Conservation (phyloP, 1,139 yeast genomes). For the Candida pseudoviswanathii region DNA sequence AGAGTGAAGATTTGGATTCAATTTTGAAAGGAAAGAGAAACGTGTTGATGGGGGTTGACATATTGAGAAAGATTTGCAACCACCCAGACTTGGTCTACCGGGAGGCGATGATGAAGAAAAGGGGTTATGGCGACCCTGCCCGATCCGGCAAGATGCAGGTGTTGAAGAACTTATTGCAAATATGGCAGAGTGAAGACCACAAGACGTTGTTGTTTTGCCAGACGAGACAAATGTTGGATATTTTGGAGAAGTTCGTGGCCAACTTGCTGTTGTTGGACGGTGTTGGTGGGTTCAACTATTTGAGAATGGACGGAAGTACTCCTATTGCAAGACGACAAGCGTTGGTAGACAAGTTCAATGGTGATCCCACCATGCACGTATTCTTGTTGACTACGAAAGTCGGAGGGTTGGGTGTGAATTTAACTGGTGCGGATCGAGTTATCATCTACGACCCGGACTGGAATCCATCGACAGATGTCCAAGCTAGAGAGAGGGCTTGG, state of each 20-base stretch:
- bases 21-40: conserved; percentile 78
- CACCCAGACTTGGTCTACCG: conserved; percentile 87
- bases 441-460: conserved; percentile 97
- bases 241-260: conserved; percentile 63
- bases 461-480: conserved; percentile 98
- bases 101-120: conserved; percentile 46
- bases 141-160: conserved; percentile 94
- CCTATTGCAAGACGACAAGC: conserved; percentile 74
- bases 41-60: conserved; percentile 87
- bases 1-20: conserved; percentile 73
- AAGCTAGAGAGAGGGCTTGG: conserved; percentile 98
- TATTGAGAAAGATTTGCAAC: conserved; percentile 87
- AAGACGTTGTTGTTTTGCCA: conserved; percentile 85
- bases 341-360: conserved; percentile 80
- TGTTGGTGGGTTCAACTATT: conserved; percentile 41
- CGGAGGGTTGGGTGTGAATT: conserved; percentile 92
- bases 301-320: conserved; percentile 96
- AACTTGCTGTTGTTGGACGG: conserved; percentile 34
- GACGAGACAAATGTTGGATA: conserved; percentile 91
- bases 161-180: conserved; percentile 66
- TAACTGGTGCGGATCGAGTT: conserved; percentile 94
- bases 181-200: conserved; percentile 81
- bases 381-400: conserved; percentile 90
- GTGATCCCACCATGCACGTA: conserved; percentile 55
- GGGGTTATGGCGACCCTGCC: conserved; percentile 61